Evolutionary conservation across 148 eudicot genomes (phyloP).

Genomic region (Nepenthes mirabilis): DNA sequence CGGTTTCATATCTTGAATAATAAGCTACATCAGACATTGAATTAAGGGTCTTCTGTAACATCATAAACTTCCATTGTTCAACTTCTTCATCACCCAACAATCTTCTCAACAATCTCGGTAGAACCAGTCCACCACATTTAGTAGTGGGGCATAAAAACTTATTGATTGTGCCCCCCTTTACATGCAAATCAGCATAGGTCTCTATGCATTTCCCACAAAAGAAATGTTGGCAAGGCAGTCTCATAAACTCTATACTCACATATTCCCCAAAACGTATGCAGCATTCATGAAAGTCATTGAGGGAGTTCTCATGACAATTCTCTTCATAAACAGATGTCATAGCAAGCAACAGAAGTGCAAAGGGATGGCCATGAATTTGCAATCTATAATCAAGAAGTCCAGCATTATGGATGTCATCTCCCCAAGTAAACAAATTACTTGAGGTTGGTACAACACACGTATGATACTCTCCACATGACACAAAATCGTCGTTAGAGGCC

Average conservation of each 20-base stretch:
- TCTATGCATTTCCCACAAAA: constrained; percentile 10
- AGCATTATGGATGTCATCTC: constrained; percentile 28
- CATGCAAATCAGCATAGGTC: no score
- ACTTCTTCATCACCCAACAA: constrained; percentile 20
- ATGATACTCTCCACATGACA: constrained; percentile 33
- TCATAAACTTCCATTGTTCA: neutral
- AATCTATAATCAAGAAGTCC: constrained; percentile 36
- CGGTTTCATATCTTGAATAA: neutral
- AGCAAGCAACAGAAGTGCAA: constrained; percentile 19
- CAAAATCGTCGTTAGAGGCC: constrained; percentile 20
- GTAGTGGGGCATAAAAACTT: no score
- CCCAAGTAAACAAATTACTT: constrained; percentile 35
- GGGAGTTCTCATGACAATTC: no score
- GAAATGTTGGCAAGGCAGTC: constrained; percentile 18
- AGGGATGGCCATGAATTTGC: constrained; percentile 25
- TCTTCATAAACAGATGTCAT: constrained; percentile 14
- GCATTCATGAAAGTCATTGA: no score
- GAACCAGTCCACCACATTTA: neutral
- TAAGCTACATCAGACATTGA: no score
- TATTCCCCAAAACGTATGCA: no score
- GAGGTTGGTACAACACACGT: constrained; percentile 20
- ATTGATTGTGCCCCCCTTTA: no score
- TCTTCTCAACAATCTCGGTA: constrained; percentile 10
- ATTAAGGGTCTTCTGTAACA: no score
- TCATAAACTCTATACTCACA: constrained; percentile 17